Base-by-base conservation (phyloP, 176 grass and related monocot species). In the Lolium rigidum region DNA sequence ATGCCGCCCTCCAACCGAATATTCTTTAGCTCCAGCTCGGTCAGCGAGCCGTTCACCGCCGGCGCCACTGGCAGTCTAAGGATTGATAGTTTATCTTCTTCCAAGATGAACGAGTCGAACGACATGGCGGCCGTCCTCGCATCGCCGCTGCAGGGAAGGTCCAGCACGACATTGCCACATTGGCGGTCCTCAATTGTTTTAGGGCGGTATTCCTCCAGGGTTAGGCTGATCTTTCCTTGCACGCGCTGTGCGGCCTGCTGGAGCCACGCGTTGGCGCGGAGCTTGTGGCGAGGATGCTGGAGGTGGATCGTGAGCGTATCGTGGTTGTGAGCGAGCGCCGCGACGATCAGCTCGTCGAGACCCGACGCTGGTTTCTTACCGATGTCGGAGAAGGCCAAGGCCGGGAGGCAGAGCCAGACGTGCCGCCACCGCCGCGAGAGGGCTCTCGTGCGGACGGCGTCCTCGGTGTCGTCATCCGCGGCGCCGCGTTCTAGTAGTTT, bases 401-500 rank as follows among this genome's bases (percentile, higher is more conserved):
- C 61, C 21, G 61, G 24, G 61, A 11, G 24, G 11, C 61, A 64
- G 11, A 64, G 61, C 61, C 61, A 64, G 24, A 64, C 25, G 61
- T 64, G 61, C 24, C 61, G 61, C 61, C 61, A 64, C 25, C 61
- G 61, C 61, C 61, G 61, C 24, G 61, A 64, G 61, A 64, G 61
- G 61, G 24, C 25, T 64, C 24, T 64, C 25, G 61, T 64, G 24
- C 5, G 24, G 61, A 64, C 1, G 24, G 61, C 61, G 1, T 64
- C 24, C 11, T 64, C 22, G 24, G 61, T 12, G 24, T 64, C 59
- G 7, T n/a, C 18, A 9, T 62, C 59, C 4, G 59, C 59, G 21
- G 59, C 61, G 60, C 21, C 60, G 22, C 61, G 61, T 25, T 26
- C 11, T 64, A 26, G 61, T 64, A 26, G 11, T 28, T 13, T 28